These are phyloP conservation scores for Austroboletus eburneus DNA, from an alignment of 768 basidiomycete species.

Conservation along the genomic window DNA sequence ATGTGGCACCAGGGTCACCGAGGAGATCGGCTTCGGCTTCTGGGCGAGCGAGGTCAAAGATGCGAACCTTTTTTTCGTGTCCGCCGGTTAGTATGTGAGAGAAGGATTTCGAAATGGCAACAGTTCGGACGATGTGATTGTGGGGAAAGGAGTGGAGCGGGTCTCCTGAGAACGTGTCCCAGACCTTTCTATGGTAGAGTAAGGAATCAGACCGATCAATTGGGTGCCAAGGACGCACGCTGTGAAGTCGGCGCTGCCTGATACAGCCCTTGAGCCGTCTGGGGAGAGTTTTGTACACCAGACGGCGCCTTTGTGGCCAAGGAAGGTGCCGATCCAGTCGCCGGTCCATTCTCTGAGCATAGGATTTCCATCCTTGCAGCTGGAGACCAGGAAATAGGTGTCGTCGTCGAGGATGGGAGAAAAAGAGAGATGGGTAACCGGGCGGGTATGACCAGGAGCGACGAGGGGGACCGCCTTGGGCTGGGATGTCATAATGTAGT, in stretches of 20 bases:
- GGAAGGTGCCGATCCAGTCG: slow-evolving; percentile 96
- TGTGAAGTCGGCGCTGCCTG: slow-evolving; percentile 95
- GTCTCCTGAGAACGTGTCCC: slow-evolving; percentile 92
- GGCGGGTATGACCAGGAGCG: slow-evolving; percentile 81
- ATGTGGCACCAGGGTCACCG: slow-evolving; percentile 50
- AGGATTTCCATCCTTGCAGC: slow-evolving; percentile 98
- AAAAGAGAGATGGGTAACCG: slow-evolving; percentile 93
- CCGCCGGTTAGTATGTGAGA: slow-evolving; percentile 84
- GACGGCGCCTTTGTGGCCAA: slow-evolving; percentile 91
- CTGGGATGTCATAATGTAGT: slow-evolving; percentile 60
- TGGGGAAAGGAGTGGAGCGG: slow-evolving; percentile 93
- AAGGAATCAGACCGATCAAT: slow-evolving; percentile 3
- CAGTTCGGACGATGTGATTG: slow-evolving; percentile 96
- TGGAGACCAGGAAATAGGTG: slow-evolving; percentile 87
- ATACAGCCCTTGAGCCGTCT: slow-evolving; percentile 82
- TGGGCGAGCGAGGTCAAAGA: slow-evolving; percentile 85
- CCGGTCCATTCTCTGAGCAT: slow-evolving; percentile 97
- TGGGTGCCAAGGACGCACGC: slow-evolving; percentile 56
- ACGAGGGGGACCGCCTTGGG: slow-evolving; percentile 74
- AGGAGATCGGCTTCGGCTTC: slow-evolving; percentile 87
- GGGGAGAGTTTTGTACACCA: slow-evolving; percentile 92
- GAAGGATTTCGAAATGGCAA: slow-evolving; percentile 73
- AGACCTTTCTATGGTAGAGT: slow-evolving; percentile 68
- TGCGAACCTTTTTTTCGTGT: slow-evolving; percentile 94
- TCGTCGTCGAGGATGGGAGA: slow-evolving; percentile 81